Percentiles rank a stretch among this genome's conserved stretches.
phyloP scores from a whole-genome alignment of 2,329 filamentous ascomycete species.

The Penicillium sp. region DNA sequence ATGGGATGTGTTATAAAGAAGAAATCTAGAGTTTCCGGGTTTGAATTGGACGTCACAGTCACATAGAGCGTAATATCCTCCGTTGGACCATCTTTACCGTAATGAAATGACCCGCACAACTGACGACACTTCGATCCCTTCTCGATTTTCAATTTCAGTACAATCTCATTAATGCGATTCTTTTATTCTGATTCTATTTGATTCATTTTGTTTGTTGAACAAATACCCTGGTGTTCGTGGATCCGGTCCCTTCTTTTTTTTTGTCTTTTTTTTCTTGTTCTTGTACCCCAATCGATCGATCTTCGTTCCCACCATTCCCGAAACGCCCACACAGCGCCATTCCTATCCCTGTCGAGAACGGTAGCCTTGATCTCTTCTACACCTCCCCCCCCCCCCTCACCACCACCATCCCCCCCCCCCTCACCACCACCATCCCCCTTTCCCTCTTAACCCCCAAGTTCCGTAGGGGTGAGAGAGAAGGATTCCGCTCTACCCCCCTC shows the following conservation, averaged over 20 bases:
- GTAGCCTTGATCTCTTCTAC: conserved; percentile 20
- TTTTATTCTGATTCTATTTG: not conserved
- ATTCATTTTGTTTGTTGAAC: conserved; percentile 2
- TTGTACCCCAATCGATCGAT: conserved; percentile 26
- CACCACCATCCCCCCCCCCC: conserved; percentile 3
- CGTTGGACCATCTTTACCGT: conserved; percentile 4
- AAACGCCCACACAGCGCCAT: conserved; percentile 31
- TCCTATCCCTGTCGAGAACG: conserved; percentile 37
- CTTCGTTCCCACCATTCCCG: conserved; percentile 32
- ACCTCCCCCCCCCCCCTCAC: conserved; percentile 1
- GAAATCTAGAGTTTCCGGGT: not conserved
- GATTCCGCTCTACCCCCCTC: conserved; percentile 11
- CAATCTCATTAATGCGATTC: not conserved
- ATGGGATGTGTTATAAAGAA: not conserved
- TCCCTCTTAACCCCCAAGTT: conserved; percentile 30
- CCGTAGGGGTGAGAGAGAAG: conserved; percentile 35
- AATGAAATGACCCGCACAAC: conserved; percentile 16
- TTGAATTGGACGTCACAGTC: not conserved
- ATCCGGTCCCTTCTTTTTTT: conserved; percentile 18
- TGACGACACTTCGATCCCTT: conserved; percentile 5
- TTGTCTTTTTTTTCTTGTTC: not conserved
- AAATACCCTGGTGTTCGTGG: not conserved
- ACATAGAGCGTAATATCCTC: not conserved
- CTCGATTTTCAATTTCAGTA: not conserved
- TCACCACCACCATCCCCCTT: conserved; percentile 7